Evolutionary conservation across 495 filamentous ascomycete genomes (phyloP).

Genomic region (Penicillium desertorum): DNA sequence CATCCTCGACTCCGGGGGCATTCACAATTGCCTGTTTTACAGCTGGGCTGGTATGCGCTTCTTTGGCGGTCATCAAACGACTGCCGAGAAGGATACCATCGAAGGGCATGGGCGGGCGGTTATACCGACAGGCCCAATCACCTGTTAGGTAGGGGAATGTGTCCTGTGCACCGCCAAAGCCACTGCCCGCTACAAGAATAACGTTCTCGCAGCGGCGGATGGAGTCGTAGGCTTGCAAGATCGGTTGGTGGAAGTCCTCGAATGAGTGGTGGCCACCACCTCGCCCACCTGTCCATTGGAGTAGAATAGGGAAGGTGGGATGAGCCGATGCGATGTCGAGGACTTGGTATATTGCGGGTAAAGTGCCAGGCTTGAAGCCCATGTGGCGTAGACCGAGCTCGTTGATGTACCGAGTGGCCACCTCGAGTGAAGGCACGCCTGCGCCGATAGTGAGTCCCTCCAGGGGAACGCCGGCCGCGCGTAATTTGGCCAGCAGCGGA

Average conservation of each 20-base stretch:
- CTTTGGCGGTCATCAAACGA: no score
- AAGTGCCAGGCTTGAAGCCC: conserved; percentile 49
- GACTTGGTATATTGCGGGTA: conserved; percentile 43
- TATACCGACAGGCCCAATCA: no score
- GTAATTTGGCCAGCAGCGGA: conserved; percentile 77
- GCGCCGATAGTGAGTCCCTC: conserved; percentile 70
- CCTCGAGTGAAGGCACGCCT: conserved; percentile 47
- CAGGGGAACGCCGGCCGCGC: conserved; percentile 85
- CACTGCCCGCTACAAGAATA: no score
- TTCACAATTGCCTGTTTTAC: no score
- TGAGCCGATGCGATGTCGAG: conserved; percentile 46
- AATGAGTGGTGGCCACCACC: conserved; percentile 54
- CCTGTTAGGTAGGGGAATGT: no score
- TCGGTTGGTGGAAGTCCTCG: conserved; percentile 50
- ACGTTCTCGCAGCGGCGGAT: no score
- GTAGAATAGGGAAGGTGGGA: conserved; percentile 44
- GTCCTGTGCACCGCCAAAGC: no score
- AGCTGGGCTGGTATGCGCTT: no score
- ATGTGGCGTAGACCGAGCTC: conserved; percentile 47
- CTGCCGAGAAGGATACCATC: no score
- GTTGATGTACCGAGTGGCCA: conserved; percentile 45
- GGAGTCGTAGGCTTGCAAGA: conserved; percentile 24
- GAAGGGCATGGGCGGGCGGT: no score
- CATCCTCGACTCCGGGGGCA: no score
- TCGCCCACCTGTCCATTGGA: conserved; percentile 53